Evolutionary conservation across 768 basidiomycete genomes (phyloP).

Genomic region (Mrakia hoshinonis): DNA sequence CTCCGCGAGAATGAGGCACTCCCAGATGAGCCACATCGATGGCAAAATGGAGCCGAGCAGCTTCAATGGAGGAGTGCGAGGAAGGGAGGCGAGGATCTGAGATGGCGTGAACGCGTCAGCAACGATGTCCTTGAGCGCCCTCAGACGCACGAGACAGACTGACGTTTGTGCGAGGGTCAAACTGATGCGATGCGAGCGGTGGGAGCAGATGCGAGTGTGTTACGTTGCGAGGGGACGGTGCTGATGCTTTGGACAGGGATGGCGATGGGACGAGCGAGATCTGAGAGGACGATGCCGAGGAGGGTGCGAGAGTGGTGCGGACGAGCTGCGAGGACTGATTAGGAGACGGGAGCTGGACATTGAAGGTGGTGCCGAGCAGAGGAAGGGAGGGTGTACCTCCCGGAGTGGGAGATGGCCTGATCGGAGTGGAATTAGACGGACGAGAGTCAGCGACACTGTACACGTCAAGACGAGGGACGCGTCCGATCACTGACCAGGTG

Average conservation of each 20-base stretch:
- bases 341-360: constrained; percentile 18
- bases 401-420: constrained; percentile 23
- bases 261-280: constrained; percentile 5
- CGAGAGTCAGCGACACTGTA: background rate
- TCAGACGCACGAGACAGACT: background rate
- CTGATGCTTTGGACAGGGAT: background rate
- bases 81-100: constrained; percentile 29
- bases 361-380: constrained; percentile 20
- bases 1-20: constrained; percentile 82
- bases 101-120: background rate
- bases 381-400: constrained; percentile 13
- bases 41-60: constrained; percentile 21
- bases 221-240: background rate
- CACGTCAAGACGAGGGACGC: background rate
- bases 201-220: background rate
- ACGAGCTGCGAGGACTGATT: constrained; percentile 23
- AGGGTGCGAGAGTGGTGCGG: constrained; percentile 5
- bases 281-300: background rate
- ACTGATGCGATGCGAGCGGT: background rate
- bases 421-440: background rate
- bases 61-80: constrained; percentile 14
- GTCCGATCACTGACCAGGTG: constrained; percentile 13
- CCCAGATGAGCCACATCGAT: constrained; percentile 52
- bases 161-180: background rate
- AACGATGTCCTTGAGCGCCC: background rate